Percentiles rank a stretch among this genome's conserved stretches.
Conservation (phyloP, 306 rosid species). For the Morella rubra region DNA sequence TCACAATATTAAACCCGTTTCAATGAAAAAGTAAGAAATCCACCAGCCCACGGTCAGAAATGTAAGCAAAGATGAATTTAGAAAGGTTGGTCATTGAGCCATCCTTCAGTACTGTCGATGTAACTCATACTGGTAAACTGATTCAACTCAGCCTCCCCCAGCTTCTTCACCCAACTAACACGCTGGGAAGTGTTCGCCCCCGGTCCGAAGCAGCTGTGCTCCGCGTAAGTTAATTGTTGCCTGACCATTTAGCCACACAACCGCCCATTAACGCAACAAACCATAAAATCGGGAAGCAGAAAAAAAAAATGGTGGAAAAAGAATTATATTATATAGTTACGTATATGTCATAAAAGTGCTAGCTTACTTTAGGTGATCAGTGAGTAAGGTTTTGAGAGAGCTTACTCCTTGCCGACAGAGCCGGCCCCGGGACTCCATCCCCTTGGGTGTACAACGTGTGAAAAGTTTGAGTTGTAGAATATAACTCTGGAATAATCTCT, state of each 20-base stretch:
- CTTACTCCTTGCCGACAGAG: conserved; percentile 41
- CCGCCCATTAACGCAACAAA: neutral
- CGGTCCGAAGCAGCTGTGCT: conserved; percentile 51
- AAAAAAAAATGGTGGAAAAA: too few species aligned
- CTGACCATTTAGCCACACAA: conserved; percentile 27
- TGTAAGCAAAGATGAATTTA: too few species aligned
- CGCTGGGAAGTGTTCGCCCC: conserved; percentile 45
- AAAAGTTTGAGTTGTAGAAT: conserved; percentile 49
- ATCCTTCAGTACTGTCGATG: conserved; percentile 44
- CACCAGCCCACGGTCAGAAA: too few species aligned
- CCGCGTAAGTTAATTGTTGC: conserved; percentile 45
- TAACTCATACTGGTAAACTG: conserved; percentile 32
- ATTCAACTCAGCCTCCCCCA: conserved; percentile 20
- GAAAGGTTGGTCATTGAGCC: conserved; percentile 46
- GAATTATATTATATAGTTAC: too few species aligned
- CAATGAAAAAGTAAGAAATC: too few species aligned
- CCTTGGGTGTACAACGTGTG: conserved; percentile 42
- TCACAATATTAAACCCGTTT: too few species aligned
- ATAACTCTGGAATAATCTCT: conserved; percentile 67
- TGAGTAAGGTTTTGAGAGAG: neutral
- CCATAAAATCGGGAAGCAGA: neutral
- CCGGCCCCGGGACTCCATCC: conserved; percentile 65
- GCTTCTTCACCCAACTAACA: conserved; percentile 57
- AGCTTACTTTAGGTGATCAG: too few species aligned
- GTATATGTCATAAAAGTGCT: too few species aligned